phyloP scores from a whole-genome alignment of 2,329 filamentous ascomycete genomes.

The Moelleriella libera region DNA sequence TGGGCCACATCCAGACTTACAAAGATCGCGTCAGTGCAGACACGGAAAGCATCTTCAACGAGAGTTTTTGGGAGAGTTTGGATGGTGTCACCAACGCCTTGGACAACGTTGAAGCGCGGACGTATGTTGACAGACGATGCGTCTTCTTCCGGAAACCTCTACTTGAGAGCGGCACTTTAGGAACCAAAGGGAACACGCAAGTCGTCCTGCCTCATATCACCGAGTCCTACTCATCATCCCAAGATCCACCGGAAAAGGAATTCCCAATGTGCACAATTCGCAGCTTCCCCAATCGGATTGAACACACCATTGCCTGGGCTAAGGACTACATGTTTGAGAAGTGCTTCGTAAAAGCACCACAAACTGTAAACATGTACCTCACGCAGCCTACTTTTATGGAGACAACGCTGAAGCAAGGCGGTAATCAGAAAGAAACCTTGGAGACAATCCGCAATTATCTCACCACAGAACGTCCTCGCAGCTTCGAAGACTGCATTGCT shows the following conservation, averaged over 20 bases:
- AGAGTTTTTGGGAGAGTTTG: slow-evolving; percentile 75
- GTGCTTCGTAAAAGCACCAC: slow-evolving; percentile 83
- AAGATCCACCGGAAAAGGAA: slow-evolving; percentile 94
- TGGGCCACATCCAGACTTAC: slow-evolving; percentile 70
- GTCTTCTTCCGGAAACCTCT: slow-evolving; percentile 98
- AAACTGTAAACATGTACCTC: slow-evolving; percentile 88
- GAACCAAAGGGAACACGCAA: slow-evolving; percentile 97
- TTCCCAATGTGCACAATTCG: slow-evolving; percentile 98
- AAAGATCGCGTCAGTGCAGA: slow-evolving; percentile 85
- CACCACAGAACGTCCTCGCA: slow-evolving; percentile 80
- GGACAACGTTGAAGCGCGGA: slow-evolving; percentile 93
- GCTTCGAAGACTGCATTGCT: slow-evolving; percentile 89
- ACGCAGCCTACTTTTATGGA: slow-evolving; percentile 84
- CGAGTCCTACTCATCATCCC: slow-evolving; percentile 89
- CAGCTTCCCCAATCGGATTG: slow-evolving; percentile 96
- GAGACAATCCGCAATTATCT: slow-evolving; percentile 84
- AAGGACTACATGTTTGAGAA: slow-evolving; percentile 84
- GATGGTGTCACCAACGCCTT: slow-evolving; percentile 94
- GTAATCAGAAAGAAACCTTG: slow-evolving; percentile 86
- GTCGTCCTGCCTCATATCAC: slow-evolving; percentile 84
- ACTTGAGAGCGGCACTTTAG: slow-evolving; percentile 92
- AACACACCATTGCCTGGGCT: slow-evolving; percentile 97
- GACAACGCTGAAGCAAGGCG: slow-evolving; percentile 76
- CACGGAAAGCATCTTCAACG: slow-evolving; percentile 89
- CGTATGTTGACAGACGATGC: slow-evolving; percentile 89